These are phyloP conservation scores for Chlorella sp. DNA, from an alignment of 139 green algal genomes.

Conservation along the genomic window DNA sequence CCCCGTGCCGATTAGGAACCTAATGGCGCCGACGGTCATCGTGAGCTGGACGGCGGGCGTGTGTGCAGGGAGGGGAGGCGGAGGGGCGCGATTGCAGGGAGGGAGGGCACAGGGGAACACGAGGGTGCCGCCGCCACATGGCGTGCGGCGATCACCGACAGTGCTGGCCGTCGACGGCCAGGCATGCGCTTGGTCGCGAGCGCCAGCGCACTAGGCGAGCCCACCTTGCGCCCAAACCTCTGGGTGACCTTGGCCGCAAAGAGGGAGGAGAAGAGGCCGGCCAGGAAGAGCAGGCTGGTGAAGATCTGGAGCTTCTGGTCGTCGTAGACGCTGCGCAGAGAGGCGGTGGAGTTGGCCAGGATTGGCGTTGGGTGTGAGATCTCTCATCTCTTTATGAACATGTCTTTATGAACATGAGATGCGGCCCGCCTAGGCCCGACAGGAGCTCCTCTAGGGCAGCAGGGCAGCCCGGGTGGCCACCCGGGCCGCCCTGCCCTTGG, in stretches of 20 bases:
- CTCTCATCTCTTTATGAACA: not conserved
- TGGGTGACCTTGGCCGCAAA: constrained; percentile 31
- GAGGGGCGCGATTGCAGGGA: not conserved
- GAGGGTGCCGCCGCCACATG: not conserved
- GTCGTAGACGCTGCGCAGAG: constrained; percentile 7
- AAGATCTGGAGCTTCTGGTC: constrained; percentile 62
- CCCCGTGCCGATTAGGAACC: constrained; percentile 51
- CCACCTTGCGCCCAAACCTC: constrained; percentile 42
- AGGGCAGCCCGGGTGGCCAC: not conserved
- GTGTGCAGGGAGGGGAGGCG: not conserved
- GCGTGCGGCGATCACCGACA: not conserved
- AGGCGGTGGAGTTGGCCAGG: not conserved
- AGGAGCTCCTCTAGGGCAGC: constrained; percentile 31
- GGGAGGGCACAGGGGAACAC: not conserved
- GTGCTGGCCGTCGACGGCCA: not conserved
- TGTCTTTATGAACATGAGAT: not conserved
- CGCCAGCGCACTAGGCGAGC: not conserved
- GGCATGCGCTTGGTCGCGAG: not conserved
- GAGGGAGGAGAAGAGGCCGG: constrained; percentile 35
- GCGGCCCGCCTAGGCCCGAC: not conserved
- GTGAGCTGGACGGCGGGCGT: not conserved
- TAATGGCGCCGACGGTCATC: constrained; percentile 50
- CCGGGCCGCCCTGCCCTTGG: too few relatives aligned
- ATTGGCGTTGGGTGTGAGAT: not conserved
- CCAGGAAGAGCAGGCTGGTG: constrained; percentile 69